Evolutionary conservation across 2,329 filamentous ascomycete genomes (phyloP), one percentile per base, ranked within the genome.

Genomic region (Phialophora macrospora): DNA sequence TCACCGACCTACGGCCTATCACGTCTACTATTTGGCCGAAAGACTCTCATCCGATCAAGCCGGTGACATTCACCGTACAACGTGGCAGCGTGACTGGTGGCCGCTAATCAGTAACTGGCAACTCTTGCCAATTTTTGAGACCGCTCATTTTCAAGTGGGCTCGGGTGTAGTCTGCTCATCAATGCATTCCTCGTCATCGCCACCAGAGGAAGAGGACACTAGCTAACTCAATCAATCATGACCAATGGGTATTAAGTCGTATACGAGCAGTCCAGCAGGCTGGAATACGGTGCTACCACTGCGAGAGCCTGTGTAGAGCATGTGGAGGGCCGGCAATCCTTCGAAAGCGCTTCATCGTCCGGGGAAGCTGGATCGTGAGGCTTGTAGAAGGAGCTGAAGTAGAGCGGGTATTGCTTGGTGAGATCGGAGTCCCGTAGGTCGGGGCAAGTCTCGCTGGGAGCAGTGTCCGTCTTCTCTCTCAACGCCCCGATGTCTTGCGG

Each of bases 371-470:
- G 8, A 30, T n/a, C 51, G 6, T 30, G 51, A 54, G 51, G 51
- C 22, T 24, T 54, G 51, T 55, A 55, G 24, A 55, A 34, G 17
- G 22, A n/a, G 24, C 52, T 55, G 24, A 54, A 55, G 12, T 55
- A 55, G 12, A 55, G 52, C 20, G 52, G 52, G 26, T 55, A 55
- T 30, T 12, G 20, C 52, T 30, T 54, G 5, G 30, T 20, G 26
- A 55, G 52, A 14, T 14, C n/a, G 11, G 26, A 34, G 30, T 30
- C 12, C n/a, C 8, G 22, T n/a, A 26, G 1, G 6, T 49, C 46
- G 14, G 8, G 12, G 6, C 12, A n/a, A 7, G 44, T 20, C 17
- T 22, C 17, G 44, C 17, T 48, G 17, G 17, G 46, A 1, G n/a
- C 46, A 7, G 12, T 22, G 22, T 49, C 46, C 20, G 20, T 22